phyloP scores from a whole-genome alignment of 2,329 filamentous ascomycete genomes.

The Hypoxylon sp. region DNA sequence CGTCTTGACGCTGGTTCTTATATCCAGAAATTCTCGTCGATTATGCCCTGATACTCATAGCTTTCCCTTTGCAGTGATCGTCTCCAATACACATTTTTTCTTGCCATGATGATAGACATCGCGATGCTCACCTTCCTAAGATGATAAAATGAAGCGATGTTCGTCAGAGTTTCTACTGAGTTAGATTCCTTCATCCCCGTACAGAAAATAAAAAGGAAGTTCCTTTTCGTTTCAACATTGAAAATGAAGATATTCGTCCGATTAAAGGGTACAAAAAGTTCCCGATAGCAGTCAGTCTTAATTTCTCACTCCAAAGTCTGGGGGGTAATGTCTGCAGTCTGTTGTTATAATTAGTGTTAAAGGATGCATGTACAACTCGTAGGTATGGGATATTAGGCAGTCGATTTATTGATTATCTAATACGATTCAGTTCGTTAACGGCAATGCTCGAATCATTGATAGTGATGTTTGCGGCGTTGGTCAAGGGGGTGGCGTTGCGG shows the following conservation, averaged over 20 bases:
- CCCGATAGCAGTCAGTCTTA: neutral
- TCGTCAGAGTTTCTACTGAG: neutral
- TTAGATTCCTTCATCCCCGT: neutral
- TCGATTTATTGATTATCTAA: neutral
- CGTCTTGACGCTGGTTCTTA: neutral
- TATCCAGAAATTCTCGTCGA: neutral
- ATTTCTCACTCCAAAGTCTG: neutral
- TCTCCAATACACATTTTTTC: neutral
- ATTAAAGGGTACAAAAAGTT: neutral
- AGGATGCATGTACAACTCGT: neutral
- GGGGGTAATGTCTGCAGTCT: neutral
- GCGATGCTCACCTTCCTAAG: neutral
- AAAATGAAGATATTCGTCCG: neutral
- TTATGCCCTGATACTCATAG: neutral
- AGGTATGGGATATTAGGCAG: neutral
- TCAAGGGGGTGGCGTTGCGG: neutral
- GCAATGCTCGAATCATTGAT: neutral
- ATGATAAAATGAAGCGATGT: neutral
- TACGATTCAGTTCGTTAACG: neutral
- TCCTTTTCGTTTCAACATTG: neutral
- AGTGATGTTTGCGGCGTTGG: neutral
- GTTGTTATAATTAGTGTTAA: neutral
- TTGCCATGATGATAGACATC: neutral
- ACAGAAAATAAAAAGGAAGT: neutral
- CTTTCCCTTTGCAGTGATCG: neutral